Conservation (phyloP, 371 early-diverging fungal genomes). For the Quaeritorhiza haematococci region DNA sequence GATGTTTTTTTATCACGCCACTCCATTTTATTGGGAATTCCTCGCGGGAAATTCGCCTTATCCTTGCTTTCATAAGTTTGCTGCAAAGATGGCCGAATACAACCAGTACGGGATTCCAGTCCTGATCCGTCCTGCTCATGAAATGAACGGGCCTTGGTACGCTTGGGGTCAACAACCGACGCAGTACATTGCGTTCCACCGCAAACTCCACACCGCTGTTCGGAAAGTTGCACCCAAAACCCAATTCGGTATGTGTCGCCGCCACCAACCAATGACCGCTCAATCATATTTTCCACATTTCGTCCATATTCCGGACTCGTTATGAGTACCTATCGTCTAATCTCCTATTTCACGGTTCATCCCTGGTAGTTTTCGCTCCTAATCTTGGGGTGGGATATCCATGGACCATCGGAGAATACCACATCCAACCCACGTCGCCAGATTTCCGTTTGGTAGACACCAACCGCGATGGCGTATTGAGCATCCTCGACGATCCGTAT, state of each 20-base stretch:
- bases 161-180: conserved; percentile 6
- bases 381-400: conserved; percentile 5
- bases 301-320: neutral
- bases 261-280: no score
- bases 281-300: no score
- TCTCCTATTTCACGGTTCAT: neutral
- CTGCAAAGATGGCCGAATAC: conserved; percentile 10
- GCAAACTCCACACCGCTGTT: neutral
- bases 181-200: neutral
- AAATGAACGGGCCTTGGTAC: conserved; percentile 18
- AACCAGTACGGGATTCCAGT: conserved; percentile 9
- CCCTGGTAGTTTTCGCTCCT: neutral
- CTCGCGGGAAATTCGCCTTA: neutral
- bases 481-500: conserved; percentile 10
- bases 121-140: conserved; percentile 14
- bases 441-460: conserved; percentile 8
- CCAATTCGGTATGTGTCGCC: no score
- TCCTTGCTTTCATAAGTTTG: neutral
- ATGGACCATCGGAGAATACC: conserved; percentile 14
- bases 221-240: neutral
- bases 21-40: no score
- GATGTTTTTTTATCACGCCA: neutral
- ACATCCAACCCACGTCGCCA: neutral
- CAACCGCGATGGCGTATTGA: conserved; percentile 2
- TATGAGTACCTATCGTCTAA: conserved; percentile 4